Evolutionary conservation across 352 stramenopile species (phyloP).

Genomic region (Globisporangium nodosum): DNA sequence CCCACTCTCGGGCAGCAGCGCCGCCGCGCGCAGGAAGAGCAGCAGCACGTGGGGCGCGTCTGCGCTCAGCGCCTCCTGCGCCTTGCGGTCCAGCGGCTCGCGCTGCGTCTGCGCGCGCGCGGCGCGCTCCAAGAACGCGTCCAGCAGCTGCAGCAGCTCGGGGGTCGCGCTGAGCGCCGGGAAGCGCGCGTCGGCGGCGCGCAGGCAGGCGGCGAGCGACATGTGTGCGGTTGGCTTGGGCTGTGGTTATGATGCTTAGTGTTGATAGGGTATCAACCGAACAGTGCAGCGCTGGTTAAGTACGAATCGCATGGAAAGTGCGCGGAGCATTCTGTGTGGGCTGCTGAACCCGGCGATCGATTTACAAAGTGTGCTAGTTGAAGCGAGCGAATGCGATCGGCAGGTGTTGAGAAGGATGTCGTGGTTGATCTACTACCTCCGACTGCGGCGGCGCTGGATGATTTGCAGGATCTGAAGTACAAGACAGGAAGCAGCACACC

Average conservation of each 20-base stretch:
- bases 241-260: neutral
- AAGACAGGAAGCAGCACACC: neutral
- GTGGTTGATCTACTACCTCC: conserved; percentile 7
- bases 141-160: neutral
- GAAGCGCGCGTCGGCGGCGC: conserved; percentile 11
- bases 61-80: conserved; percentile 3
- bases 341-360: no score
- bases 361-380: neutral
- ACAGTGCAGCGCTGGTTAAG: neutral
- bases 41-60: conserved; percentile 12
- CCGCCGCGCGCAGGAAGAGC: conserved; percentile 11
- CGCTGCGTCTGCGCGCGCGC: conserved; percentile 7
- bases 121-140: conserved; percentile 11
- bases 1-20: neutral
- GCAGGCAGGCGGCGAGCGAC: conserved; percentile 4
- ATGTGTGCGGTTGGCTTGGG: neutral
- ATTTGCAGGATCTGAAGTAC: conserved; percentile 46
- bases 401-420: no score
- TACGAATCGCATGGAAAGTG: neutral
- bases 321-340: neutral
- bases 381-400: no score
- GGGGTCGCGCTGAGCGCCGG: neutral
- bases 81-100: conserved; percentile 4
- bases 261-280: neutral
- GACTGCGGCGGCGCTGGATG: conserved; percentile 41